phyloP scores from a whole-genome alignment of 805 yeast genomes.

The Candida orba region DNA sequence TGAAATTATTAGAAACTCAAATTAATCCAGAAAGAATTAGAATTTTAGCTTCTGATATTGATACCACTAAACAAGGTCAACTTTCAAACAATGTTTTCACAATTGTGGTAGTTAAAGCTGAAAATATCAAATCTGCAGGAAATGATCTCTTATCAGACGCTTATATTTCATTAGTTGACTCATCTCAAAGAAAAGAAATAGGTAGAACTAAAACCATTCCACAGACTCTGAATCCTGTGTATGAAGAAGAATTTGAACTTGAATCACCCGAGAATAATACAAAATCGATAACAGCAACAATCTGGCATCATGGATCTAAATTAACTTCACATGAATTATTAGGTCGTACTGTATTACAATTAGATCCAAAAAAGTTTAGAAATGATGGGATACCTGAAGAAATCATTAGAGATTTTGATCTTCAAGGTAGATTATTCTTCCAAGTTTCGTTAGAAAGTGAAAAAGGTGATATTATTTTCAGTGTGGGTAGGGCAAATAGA shows the following conservation, averaged over 20 bases:
- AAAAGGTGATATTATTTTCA: slow-evolving; percentile 71
- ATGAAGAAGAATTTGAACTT: slow-evolving; percentile 82
- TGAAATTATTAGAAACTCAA: slow-evolving; percentile 45
- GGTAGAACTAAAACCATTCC: slow-evolving; percentile 64
- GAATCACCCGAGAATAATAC: slow-evolving; percentile 33
- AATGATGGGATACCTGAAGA: slow-evolving; percentile 67
- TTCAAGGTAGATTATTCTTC: slow-evolving; percentile 61
- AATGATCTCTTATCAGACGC: slow-evolving; percentile 45
- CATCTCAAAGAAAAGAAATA: slow-evolving; percentile 43
- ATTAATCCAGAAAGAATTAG: slow-evolving; percentile 50
- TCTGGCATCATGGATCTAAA: slow-evolving; percentile 57
- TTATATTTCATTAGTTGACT: slow-evolving; percentile 57
- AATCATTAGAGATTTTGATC: slow-evolving; percentile 45
- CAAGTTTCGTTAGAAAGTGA: slow-evolving; percentile 76
- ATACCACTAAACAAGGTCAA: slow-evolving; percentile 21
- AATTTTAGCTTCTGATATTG: slow-evolving; percentile 29
- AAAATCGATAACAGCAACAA: slow-evolving; percentile 46
- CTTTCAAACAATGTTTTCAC: slow-evolving; percentile 50
- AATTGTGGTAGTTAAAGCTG: slow-evolving; percentile 55
- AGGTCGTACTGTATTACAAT: slow-evolving; percentile 53
- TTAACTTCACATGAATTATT: slow-evolving; percentile 51
- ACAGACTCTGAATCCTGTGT: slow-evolving; percentile 61
- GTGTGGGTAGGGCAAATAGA: slow-evolving; percentile 69
- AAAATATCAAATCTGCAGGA: slow-evolving; percentile 43
- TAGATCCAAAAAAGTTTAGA: slow-evolving; percentile 56